Evolutionary conservation across 2,329 filamentous ascomycete genomes (phyloP), one percentile per base, ranked within the genome.

Genomic region (Zymoseptoria crescenta): DNA sequence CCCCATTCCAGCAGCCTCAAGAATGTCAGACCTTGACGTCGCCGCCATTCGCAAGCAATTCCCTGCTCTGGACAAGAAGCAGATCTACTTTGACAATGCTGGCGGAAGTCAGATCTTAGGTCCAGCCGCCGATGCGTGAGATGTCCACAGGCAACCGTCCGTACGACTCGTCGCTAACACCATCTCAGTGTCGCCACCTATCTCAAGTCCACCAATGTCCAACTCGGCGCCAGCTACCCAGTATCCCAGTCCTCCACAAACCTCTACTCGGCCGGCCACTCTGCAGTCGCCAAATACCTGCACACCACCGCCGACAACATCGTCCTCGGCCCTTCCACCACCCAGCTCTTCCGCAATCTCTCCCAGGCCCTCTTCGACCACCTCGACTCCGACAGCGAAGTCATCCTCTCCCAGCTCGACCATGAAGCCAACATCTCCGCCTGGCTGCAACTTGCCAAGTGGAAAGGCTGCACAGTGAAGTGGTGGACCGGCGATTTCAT

Each of bases 371-470:
- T 82, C 1, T 85, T 78, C 28, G 81, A 81, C 0, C 78, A 87
- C 41, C 72, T 87, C 1, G 79, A 82, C 60, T 78, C 80, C 0
- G 80, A 76, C 41, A 81, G 79, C 0, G 68, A 75, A 68, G 79
- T 93, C 54, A 76, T 94, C 62, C 69, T 92, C 9, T 90, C 87
- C 0, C 81, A 81, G 58, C 76, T 91, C 57, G 88, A 92, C 70
- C 88, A 93, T 68, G 89, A 92, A 74, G 86, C 88, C 45, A 91
- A 91, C 69, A 84, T 89, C 58, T 83, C 86, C 1, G 80, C 88
- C 0, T 93, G 88, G 89, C 75, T 89, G 0, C 81, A 83, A 54
- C 79, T 92, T 27, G 88, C 88, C 1, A 73, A 80, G 29, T 79
- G 81, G 13, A 79, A 84, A 52, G 79, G 81, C 3, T 76, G 89